Conservation (phyloP, 1,139 yeast genomes). For the Blastobotrys apis region DNA sequence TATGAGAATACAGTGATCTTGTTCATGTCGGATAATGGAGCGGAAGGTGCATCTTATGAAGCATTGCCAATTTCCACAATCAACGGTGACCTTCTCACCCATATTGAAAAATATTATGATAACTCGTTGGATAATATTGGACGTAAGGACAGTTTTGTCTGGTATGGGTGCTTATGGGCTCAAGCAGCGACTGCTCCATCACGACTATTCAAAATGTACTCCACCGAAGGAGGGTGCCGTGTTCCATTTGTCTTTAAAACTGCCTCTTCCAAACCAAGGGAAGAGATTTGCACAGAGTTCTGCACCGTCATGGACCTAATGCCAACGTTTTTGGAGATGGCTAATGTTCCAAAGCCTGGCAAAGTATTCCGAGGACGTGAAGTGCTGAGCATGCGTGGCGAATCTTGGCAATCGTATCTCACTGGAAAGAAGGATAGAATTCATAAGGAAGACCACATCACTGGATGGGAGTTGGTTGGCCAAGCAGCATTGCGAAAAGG, state of each 20-base stretch:
- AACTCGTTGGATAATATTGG: conserved; percentile 49
- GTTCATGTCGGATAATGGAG: conserved; percentile 59
- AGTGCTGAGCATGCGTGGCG: conserved; percentile 44
- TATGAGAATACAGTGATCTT: conserved; percentile 50
- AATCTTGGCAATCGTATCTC: conserved; percentile 28
- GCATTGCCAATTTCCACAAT: conserved; percentile 50
- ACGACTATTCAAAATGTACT: conserved; percentile 49
- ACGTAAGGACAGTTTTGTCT: conserved; percentile 44
- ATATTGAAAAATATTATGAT: conserved; percentile 36
- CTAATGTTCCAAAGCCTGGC: conserved; percentile 46
- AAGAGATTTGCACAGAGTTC: conserved; percentile 39
- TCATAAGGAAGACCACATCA: conserved; percentile 46
- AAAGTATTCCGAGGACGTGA: conserved; percentile 37
- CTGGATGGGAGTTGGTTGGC: conserved; percentile 56
- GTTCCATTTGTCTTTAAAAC: conserved; percentile 45
- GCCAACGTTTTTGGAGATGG: conserved; percentile 50
- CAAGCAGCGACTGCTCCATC: conserved; percentile 59
- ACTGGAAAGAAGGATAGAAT: conserved; percentile 32
- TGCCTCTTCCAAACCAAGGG: conserved; percentile 33
- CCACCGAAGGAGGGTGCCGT: conserved; percentile 53
- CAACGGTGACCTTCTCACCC: neutral
- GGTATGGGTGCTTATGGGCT: conserved; percentile 58
- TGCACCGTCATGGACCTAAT: conserved; percentile 55
- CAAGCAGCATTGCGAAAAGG: conserved; percentile 54
- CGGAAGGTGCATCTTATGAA: conserved; percentile 55